These are phyloP conservation scores for Paramecium octaurelia DNA, from an alignment of 73 alveolate genomes.

Conservation along the genomic window DNA sequence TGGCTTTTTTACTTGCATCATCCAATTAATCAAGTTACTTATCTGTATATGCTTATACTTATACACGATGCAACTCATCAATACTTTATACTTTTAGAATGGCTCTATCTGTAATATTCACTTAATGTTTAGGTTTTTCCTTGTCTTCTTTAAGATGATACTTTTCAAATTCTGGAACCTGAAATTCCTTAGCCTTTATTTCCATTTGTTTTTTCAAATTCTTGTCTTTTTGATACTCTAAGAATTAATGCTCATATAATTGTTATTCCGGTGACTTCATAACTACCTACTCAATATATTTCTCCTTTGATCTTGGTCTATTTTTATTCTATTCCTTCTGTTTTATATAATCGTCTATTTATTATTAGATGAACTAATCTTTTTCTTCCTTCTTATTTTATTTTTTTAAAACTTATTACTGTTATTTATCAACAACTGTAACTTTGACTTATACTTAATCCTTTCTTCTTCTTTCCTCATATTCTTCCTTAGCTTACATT, in stretches of 20 bases:
- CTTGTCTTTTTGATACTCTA: not conserved
- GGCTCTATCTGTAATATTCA: not conserved
- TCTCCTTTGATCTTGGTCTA: not conserved
- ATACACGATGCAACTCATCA: constrained; percentile 2
- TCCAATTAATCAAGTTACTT: constrained; percentile 3
- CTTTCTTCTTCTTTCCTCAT: constrained; percentile 5
- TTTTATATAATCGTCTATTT: constrained; percentile 5
- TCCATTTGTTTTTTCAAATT: constrained; percentile 16
- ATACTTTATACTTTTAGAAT: not conserved
- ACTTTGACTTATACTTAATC: not conserved
- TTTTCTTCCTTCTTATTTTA: constrained; percentile 8
- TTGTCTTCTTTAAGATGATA: not conserved
- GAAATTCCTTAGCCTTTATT: not conserved
- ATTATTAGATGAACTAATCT: constrained; percentile 2
- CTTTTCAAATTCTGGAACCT: constrained; percentile 23
- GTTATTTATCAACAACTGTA: not conserved
- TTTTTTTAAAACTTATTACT: not conserved
- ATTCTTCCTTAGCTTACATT: constrained; percentile 26
- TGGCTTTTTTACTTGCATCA: not conserved
- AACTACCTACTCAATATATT: not conserved
- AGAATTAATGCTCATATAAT: not conserved
- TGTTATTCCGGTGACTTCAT: not conserved
- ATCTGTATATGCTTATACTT: not conserved
- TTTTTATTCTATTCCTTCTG: not conserved
- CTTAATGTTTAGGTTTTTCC: not conserved